A percentile compares a stretch with the other conserved stretches of the same genome.
Evolutionary conservation across 345 rosid species (phyloP).

Genomic region (Dimocarpus longan): DNA sequence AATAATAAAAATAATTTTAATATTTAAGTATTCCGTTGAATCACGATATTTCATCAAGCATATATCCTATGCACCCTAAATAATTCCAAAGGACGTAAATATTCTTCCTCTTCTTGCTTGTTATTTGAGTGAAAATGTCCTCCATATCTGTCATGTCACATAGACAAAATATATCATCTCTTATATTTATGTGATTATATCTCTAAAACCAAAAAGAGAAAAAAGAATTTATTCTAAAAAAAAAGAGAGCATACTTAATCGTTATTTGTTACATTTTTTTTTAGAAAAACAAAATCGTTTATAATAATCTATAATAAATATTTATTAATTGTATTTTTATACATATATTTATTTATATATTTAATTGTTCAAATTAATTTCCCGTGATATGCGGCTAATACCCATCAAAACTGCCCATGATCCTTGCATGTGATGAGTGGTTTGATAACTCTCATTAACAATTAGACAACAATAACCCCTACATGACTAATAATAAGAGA

Average conservation of each 20-base stretch:
- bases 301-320: background rate
- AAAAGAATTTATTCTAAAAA: background rate
- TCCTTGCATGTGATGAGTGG: constrained; percentile 60
- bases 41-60: background rate
- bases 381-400: constrained; percentile 57
- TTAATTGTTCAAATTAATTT: constrained; percentile 13
- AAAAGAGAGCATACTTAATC: background rate
- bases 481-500: constrained; percentile 24
- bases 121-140: too few species aligned
- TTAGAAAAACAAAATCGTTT: background rate
- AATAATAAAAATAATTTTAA: background rate
- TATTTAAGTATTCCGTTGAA: background rate
- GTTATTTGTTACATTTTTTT: background rate
- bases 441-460: constrained; percentile 26
- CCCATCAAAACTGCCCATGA: constrained; percentile 64
- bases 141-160: too few species aligned
- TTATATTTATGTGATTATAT: background rate
- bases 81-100: background rate
- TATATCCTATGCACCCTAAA: background rate
- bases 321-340: background rate
- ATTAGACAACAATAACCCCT: constrained; percentile 31
- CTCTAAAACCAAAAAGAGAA: background rate
- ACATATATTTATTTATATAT: background rate
- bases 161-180: background rate
- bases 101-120: background rate